phyloP scores from a whole-genome alignment of 228 moss, liverwort and hornwort genomes.

The Sphagnum magellanicum region DNA sequence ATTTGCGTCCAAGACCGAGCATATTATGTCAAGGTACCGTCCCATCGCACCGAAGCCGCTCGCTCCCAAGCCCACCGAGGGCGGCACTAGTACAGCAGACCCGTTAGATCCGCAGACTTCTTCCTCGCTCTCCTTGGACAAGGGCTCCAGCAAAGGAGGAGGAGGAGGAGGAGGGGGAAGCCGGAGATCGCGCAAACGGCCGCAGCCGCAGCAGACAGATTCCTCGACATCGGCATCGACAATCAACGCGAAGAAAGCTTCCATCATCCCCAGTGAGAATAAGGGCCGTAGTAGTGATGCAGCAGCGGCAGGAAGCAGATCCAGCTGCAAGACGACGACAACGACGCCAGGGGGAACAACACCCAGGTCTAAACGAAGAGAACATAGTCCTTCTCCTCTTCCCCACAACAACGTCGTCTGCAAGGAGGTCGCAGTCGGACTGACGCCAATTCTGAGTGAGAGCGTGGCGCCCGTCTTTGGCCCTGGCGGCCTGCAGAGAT shows the following conservation, averaged over 20 bases:
- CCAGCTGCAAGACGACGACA: too few relatives aligned
- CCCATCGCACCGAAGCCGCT: constrained; percentile 88
- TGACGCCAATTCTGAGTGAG: constrained; percentile 46
- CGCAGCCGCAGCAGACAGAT: background rate
- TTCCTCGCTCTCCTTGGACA: constrained; percentile 69
- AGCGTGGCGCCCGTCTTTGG: constrained; percentile 45
- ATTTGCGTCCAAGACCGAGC: constrained; percentile 59
- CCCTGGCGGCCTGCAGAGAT: constrained; percentile 39
- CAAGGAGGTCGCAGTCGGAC: background rate
- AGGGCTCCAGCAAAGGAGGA: constrained; percentile 23
- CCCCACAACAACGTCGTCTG: constrained; percentile 6
- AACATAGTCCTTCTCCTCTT: too few relatives aligned
- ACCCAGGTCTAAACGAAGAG: background rate
- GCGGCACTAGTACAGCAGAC: constrained; percentile 20
- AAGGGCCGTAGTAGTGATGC: background rate
- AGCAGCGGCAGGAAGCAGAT: too few relatives aligned
- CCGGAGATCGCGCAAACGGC: constrained; percentile 45
- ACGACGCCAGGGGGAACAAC: background rate
- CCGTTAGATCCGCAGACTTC: constrained; percentile 75
- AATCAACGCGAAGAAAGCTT: constrained; percentile 12
- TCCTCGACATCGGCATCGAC: constrained; percentile 22
- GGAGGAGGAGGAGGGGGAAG: constrained; percentile 22
- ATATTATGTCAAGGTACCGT: constrained; percentile 76
- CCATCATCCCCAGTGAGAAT: background rate
- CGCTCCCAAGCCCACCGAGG: constrained; percentile 42